phyloP scores from a whole-genome alignment of 345 rosid species.

The Corchorus capsularis region DNA sequence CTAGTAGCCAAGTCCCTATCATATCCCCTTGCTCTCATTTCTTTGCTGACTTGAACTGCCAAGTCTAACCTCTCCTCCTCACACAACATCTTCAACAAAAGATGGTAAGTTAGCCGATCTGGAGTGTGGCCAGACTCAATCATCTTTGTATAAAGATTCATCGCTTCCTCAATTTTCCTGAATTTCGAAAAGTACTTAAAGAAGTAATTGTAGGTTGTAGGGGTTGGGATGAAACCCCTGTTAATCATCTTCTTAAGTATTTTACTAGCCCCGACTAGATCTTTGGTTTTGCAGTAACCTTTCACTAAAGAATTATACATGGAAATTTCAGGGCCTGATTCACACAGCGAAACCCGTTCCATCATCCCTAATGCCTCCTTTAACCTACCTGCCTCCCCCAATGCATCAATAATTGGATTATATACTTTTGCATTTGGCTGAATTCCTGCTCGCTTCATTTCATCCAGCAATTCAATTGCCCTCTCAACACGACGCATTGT shows the following conservation, averaged over 20 bases:
- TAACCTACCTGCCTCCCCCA: conserved; percentile 75
- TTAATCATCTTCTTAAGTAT: conserved; percentile 76
- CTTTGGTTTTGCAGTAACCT: conserved; percentile 73
- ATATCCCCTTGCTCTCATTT: conserved; percentile 70
- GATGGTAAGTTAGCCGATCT: conserved; percentile 73
- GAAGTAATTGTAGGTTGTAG: conserved; percentile 76
- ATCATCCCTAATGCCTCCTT: conserved; percentile 67
- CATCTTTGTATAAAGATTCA: conserved; percentile 79
- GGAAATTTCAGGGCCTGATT: conserved; percentile 65
- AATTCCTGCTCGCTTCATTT: conserved; percentile 66
- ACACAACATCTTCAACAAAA: conserved; percentile 77
- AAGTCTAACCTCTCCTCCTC: conserved; percentile 72
- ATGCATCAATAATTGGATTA: conserved; percentile 76
- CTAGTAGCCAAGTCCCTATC: conserved; percentile 67
- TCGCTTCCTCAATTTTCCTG: conserved; percentile 67
- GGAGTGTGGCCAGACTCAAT: conserved; percentile 68
- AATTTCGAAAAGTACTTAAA: conserved; percentile 62
- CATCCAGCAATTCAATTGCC: conserved; percentile 64
- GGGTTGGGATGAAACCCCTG: conserved; percentile 65
- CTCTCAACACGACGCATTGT: conserved; percentile 61
- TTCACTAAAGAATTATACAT: conserved; percentile 83
- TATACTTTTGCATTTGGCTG: conserved; percentile 57
- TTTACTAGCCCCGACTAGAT: conserved; percentile 69
- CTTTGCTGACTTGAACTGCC: conserved; percentile 71
- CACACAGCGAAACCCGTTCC: conserved; percentile 65